Base-by-base conservation (phyloP, 1,284 basidiomycete genomes). In the Melanopsichium pennsylvanicum region DNA sequence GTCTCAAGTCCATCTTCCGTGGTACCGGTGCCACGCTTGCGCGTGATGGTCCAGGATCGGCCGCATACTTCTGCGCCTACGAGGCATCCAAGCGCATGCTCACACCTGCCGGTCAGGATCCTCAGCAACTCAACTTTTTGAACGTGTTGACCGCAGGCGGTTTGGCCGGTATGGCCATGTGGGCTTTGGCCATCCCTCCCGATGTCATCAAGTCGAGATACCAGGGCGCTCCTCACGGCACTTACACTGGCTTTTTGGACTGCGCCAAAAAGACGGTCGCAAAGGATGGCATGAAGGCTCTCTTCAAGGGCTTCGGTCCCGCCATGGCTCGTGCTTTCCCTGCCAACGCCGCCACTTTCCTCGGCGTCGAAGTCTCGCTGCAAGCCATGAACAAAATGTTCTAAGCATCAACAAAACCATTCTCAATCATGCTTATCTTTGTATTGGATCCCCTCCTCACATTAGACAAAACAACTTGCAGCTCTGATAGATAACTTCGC, bases 291-390 rank as follows among this genome's bases (percentile, higher is more conserved):
- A 84, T 91, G 21, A 85, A 84, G 33, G 94, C 95, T 6, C 85
- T 99, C 26, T 99, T 94, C 91, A 97, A 91, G 83, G 96, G 95
- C 22, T 92, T 97, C 80, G 94, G 92, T 46, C 96, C 96, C 21
- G 95, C 95, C 16, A 97, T 97, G 82, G 66, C 61, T 26, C 60
- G 71, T 62, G 70, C 69, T 38, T 69, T 93, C 86, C 92, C 92
- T 6, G 92, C 93, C 23, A 95, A 95, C 81, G 93, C 92, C 43
- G 93, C 92, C n/a, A 93, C 92, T 48, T 95, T 95, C 84, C 86
- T 92, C 48, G 91, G 91, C 46, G 91, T 92, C 16, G 90, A 92
- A 78, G 86, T 87, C 27, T 90, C 89, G 54, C 85, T 90, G 80
- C 88, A 89, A 80, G 37, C 87, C 16, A 84, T 92, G 83, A 88